Conservation (phyloP, 345 rosid species). For the Hypericum perforatum region DNA sequence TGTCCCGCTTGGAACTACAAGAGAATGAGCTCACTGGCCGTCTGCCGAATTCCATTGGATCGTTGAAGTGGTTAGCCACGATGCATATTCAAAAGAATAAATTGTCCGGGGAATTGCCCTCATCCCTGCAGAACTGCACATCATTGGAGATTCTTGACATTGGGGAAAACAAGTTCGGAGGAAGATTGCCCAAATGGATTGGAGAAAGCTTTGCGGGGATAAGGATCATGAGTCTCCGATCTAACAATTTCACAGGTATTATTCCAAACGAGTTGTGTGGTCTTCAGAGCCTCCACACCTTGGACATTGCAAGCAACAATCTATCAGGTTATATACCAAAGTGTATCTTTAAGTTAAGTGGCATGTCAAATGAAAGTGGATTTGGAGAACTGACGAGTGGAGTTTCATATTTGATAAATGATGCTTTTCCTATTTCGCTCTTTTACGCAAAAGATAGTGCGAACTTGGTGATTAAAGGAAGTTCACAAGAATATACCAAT, state of each 20-base stretch:
- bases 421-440: no score
- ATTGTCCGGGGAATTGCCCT: constrained; percentile 2
- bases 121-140: constrained; percentile 5
- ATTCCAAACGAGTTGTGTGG: background rate
- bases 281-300: constrained; percentile 6
- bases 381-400: no score
- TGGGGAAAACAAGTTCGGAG: background rate
- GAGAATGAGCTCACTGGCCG: constrained; percentile 11
- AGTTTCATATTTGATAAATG: background rate
- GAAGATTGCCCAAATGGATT: constrained; percentile 3
- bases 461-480: background rate
- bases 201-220: background rate
- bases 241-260: background rate
- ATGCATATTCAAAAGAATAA: background rate
- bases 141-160: background rate
- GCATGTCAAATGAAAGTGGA: background rate
- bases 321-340: constrained; percentile 4
- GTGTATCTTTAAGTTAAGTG: background rate
- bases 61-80: background rate
- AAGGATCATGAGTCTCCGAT: background rate
- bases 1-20: constrained; percentile 8
- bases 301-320: background rate
- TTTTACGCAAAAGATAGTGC: no score
- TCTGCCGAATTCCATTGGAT: constrained; percentile 6
- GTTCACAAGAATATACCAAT: background rate